Evolutionary conservation across 257 asterid genomes (phyloP), one percentile per base, ranked within the genome.

Genomic region (Solanum etuberosum): DNA sequence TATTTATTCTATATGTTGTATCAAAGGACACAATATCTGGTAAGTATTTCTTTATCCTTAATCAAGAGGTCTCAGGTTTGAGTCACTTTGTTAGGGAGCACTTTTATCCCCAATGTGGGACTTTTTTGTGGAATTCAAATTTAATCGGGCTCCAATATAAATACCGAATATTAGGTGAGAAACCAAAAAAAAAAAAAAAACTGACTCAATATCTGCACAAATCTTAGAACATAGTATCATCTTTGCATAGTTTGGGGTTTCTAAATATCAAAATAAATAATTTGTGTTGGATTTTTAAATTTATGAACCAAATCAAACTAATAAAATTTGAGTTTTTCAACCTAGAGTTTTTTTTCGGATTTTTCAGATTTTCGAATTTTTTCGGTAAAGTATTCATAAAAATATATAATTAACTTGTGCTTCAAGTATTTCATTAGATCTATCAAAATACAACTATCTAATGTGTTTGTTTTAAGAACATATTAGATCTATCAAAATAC

Each of bases 51-150:
- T 42, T 42, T 1, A 42, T 54, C 2, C 9, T 54, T 54, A 54
- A 54, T 54, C 9, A 54, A 54, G 3, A 54, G n/a, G 2, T 18
- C n/a, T 54, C 63, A 7, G 0, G n/a, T 18, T 54, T 3, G 63
- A 54, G 3, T 51, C n/a, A 51, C 0, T 51, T 51, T 51, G 4
- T 51, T 51, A 51, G 61, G 61, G 10, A 51, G 10, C 4, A 54
- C 2, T 54, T 54, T 51, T 51, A 51, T 0, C 2, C 23, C 7
- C 2, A 54, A 20, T 54, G 25, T 7, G 11, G 0, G 4, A 54
- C 0, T 54, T 54, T 20, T 0, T 20, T 2, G 4, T 20, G 11
- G 0, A 54, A 54, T 18, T 54, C 4, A 54, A 54, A 54, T 20
- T 54, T 20, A 54, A 54, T 54, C 0, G 4, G 2, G 2, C 5